Base-by-base conservation (phyloP, 495 filamentous ascomycete species). In the Penicillium subrubescens region DNA sequence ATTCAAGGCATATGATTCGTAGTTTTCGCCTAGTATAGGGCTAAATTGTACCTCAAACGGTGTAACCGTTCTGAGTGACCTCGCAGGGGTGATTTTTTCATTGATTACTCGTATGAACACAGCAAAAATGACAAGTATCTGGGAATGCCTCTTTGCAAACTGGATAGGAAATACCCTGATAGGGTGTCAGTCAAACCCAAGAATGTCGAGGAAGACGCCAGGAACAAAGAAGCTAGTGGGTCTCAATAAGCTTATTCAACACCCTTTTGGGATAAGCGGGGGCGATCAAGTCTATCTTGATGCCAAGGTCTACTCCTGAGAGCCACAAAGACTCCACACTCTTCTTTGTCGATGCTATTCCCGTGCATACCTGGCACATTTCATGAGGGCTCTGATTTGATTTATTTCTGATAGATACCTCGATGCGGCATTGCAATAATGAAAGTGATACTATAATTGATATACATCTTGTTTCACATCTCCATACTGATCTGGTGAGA, bases 201-300 rank as follows among this genome's bases (percentile, higher is more conserved):
- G 31, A 33, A 33, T 7, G 31, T 33, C 25, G 25, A 14, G 15
- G 19, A 25, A 31, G 14, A 31, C 2, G 25, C 8, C 2, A 21
- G 15, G 10, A 7, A 54, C 14, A 54, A 54, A 54, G 51, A n/a
- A 33, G 23, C 14, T 33, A 17, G 31, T 54, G 25, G 31, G 31
- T 29, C 25, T 54, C 51, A 19, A 34, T 54, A 54, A 54, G 51
- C 31, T 34, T 54, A 54, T 54, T 54, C 19, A 33, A 54, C 51
- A 33, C 51, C n/a, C n/a, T 34, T 54, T 54, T 31, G 6, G 51
- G 51, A 54, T 14, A 31, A 54, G n/a, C 51, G 21, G 51, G 8
- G 31, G 11, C 25, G 31, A 54, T 54, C 51, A 33, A 54, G 27
- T 31, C 31, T n/a, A 54, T 29, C 51, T 31, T 31, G 14, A 14